Base-by-base conservation (phyloP, 2,329 filamentous ascomycete species). In the Fusarium compactum region DNA sequence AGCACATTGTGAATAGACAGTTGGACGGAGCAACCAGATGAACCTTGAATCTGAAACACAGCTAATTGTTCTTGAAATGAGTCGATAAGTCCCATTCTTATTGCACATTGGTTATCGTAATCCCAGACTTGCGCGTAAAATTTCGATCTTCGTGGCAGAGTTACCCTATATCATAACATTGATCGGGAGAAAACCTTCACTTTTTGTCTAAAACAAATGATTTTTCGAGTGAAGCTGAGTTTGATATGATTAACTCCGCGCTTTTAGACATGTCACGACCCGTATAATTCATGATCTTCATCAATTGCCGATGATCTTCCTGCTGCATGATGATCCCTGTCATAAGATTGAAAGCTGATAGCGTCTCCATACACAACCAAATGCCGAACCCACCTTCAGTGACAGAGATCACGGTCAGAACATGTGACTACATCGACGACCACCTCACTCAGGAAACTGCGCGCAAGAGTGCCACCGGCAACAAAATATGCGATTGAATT, bases 271-370 rank as follows among this genome's bases (percentile, higher is more conserved):
- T 20, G 18, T 41, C 20, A 27, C 15, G 18, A 16, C 11, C 32
- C 6, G 22, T 15, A 20, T 56, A 11, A 47, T n/a, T n/a, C 18
- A 40, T 34, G 27, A 62, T 55, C 27, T 34, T 41, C 22, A 25
- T 38, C 46, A 47, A 46, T n/a, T 65, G 22, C 41, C 24, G 54
- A 61, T 65, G 62, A 52, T 47, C 55, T 32, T 54, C 47, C 32
- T 63, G 25, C 12, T 53, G 47, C 55, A 61, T 66, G 55, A 54
- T 7, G 16, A 66, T 50, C 62, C 47, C 27, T 55, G 55, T 50
- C 55, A 14, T 24, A 34, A 45, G 16, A 16, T 14, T 38, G 18
- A 25, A 18, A 27, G 25, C 38, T 12, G 30, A 22, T n/a, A 50
- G 11, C 41, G 27, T 32, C 55, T 16, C 54, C 55, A 27, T 32